These are phyloP conservation scores for Akanthomyces muscarius DNA, from an alignment of 2,329 filamentous ascomycete species.

Conservation along the genomic window DNA sequence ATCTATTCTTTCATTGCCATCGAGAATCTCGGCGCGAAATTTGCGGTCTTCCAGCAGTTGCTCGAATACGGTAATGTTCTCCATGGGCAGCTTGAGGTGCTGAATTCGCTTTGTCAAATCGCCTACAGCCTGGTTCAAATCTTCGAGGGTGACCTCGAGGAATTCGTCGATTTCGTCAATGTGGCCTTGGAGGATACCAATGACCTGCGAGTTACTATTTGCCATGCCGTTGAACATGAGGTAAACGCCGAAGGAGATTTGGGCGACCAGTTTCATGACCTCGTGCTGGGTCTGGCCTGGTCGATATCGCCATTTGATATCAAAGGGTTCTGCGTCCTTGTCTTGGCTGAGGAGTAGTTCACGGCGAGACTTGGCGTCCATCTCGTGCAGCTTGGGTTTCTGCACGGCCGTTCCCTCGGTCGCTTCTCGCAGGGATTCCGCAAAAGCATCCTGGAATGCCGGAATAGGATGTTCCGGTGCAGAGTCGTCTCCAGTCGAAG, in stretches of 20 bases:
- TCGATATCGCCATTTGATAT: slow-evolving; percentile 70
- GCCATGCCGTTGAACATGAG: slow-evolving; percentile 79
- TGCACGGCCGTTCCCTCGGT: slow-evolving; percentile 42
- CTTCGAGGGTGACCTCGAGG: slow-evolving; percentile 78
- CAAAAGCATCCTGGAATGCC: slow-evolving; percentile 75
- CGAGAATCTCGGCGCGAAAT: slow-evolving; percentile 77
- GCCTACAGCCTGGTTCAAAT: slow-evolving; percentile 70
- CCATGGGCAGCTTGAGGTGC: slow-evolving; percentile 76
- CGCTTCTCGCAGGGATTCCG: slow-evolving; percentile 74
- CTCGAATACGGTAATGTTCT: slow-evolving; percentile 79
- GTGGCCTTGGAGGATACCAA: slow-evolving; percentile 83
- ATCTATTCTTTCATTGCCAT: slow-evolving; percentile 87
- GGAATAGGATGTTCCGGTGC: slow-evolving; percentile 61
- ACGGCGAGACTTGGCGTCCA: slow-evolving; percentile 59
- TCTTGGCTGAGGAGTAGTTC: slow-evolving; percentile 64
- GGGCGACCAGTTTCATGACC: slow-evolving; percentile 82
- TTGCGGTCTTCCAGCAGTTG: slow-evolving; percentile 79
- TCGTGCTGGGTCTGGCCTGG: slow-evolving; percentile 78
- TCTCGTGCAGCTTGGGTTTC: slow-evolving; percentile 51
- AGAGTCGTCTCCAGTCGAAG: neutral
- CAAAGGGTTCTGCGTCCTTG: slow-evolving; percentile 66
- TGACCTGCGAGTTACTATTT: slow-evolving; percentile 83
- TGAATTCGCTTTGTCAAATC: slow-evolving; percentile 79
- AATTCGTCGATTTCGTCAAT: slow-evolving; percentile 94
- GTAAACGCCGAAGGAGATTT: slow-evolving; percentile 92